Base-by-base conservation (phyloP, 2,329 filamentous ascomycete species). In the Claviceps spartinae region DNA sequence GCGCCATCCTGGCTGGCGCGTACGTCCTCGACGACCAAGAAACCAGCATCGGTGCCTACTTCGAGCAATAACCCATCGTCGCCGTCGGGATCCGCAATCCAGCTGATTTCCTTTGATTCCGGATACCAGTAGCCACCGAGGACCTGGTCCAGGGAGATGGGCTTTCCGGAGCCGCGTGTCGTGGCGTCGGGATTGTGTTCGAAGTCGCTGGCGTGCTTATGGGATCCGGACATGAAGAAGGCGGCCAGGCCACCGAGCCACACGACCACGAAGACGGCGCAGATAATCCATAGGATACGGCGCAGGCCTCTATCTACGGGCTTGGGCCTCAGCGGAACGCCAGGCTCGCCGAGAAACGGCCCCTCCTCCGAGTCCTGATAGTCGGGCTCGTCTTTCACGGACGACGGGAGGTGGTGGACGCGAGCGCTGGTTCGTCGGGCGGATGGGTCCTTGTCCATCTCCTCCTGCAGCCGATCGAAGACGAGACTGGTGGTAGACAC, bases 1-100 rank as follows among this genome's bases (percentile, higher is more conserved):
- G 52, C 53, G 8, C 61, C 55, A 34, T 58, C 58, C 18, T 64
- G 60, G 24, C 60, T 58, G 37, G 74, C 76, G 53, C 83, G 80
- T 50, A 98, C 84, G 65, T 97, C 88, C 64, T 95, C 86, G 1
- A 96, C 87, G 1, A 93, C 79, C 51, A 98, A 71, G 60, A 85
- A 97, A 54, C 84, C 82, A 60, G 87, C 82, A 5, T 76, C 81
- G 0, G 74, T 78, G 49, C 75, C 81, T 61, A 79, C 76, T 67
- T 95, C 86, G 20, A 98, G 77, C 57, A 98, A 67, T 54, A 97
- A 67, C 1, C 93, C 93, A 63, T 98, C 93, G 63, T 88, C 82
- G 14, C 83, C 85, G 47, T 82, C 72, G 1, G 85, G 78, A 1
- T 86, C 85, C 34, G 78, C 75, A 48, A 93, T 85, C 88, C 88